These are phyloP conservation scores for Malus sylvestris DNA, from an alignment of 306 rosid species.

Conservation along the genomic window DNA sequence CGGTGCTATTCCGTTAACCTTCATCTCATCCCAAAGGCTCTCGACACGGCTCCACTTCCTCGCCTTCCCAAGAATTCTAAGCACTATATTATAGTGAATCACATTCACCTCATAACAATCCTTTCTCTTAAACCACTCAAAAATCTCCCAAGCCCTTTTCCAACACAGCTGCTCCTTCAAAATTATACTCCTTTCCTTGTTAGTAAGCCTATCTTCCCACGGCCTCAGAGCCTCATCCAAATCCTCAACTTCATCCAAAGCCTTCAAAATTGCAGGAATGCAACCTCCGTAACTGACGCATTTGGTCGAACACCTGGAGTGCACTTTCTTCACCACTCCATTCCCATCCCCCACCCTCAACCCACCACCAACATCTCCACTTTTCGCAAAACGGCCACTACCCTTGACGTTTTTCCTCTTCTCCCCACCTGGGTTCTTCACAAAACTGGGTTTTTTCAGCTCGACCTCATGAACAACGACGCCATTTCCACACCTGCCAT, in stretches of 20 bases:
- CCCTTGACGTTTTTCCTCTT: neutral
- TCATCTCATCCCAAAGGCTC: slow-evolving; percentile 70
- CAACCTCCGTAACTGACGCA: slow-evolving; percentile 49
- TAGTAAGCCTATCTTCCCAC: slow-evolving; percentile 44
- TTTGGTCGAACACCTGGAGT: slow-evolving; percentile 60
- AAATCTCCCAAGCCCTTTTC: slow-evolving; percentile 57
- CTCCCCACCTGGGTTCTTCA: slow-evolving; percentile 21
- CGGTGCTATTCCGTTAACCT: slow-evolving; percentile 45
- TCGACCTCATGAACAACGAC: slow-evolving; percentile 17
- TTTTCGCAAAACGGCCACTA: slow-evolving; percentile 9
- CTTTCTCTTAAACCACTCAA: slow-evolving; percentile 65
- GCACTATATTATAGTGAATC: slow-evolving; percentile 72
- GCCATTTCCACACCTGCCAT: neutral
- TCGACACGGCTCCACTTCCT: slow-evolving; percentile 45
- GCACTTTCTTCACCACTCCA: slow-evolving; percentile 36
- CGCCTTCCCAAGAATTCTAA: slow-evolving; percentile 55
- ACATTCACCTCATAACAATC: slow-evolving; percentile 62
- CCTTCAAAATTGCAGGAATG: slow-evolving; percentile 49
- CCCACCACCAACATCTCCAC: slow-evolving; percentile 10
- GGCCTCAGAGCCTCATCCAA: slow-evolving; percentile 60
- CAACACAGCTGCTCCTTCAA: slow-evolving; percentile 64
- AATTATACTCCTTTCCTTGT: slow-evolving; percentile 63
- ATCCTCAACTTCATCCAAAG: slow-evolving; percentile 44
- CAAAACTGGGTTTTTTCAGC: slow-evolving; percentile 23
- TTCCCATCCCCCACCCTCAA: neutral